phyloP scores from a whole-genome alignment of 805 yeast species.

The Scheffersomyces coipomensis region DNA sequence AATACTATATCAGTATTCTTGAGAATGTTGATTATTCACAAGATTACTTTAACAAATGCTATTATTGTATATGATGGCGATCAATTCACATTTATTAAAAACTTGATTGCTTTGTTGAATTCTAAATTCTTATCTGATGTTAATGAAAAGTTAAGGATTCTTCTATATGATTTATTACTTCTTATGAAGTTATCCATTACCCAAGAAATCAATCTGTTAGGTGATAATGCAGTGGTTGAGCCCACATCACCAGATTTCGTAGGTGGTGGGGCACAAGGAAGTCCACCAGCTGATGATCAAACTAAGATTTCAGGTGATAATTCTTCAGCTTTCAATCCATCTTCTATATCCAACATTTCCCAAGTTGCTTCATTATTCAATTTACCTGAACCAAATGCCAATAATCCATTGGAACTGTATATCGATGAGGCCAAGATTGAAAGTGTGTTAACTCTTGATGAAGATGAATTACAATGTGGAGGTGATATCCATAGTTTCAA shows the following conservation, averaged over 20 bases:
- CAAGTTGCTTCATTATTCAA: slow-evolving; percentile 19
- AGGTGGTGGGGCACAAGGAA: neutral
- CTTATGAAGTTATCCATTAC: slow-evolving; percentile 46
- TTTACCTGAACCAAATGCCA: slow-evolving; percentile 26
- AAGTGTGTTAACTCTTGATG: slow-evolving; percentile 26
- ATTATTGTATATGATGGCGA: slow-evolving; percentile 36
- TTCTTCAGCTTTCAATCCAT: neutral
- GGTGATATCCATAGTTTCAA: slow-evolving; percentile 34
- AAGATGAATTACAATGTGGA: slow-evolving; percentile 26
- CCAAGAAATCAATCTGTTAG: slow-evolving; percentile 10
- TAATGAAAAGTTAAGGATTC: slow-evolving; percentile 50
- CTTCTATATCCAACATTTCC: slow-evolving; percentile 1
- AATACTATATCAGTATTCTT: slow-evolving; percentile 47
- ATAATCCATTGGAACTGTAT: slow-evolving; percentile 17
- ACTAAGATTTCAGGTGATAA: neutral
- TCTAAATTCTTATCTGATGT: slow-evolving; percentile 34
- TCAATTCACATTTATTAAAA: slow-evolving; percentile 47
- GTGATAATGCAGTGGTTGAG: slow-evolving; percentile 6
- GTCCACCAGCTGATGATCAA: neutral
- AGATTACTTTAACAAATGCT: slow-evolving; percentile 46
- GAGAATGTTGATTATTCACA: slow-evolving; percentile 59
- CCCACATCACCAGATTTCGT: slow-evolving; percentile 4
- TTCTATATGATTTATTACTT: slow-evolving; percentile 58
- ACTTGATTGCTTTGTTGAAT: slow-evolving; percentile 45
- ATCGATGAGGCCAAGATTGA: slow-evolving; percentile 12